Base-by-base conservation (phyloP, 1,284 basidiomycete genomes). In the Termitomyces sp. region DNA sequence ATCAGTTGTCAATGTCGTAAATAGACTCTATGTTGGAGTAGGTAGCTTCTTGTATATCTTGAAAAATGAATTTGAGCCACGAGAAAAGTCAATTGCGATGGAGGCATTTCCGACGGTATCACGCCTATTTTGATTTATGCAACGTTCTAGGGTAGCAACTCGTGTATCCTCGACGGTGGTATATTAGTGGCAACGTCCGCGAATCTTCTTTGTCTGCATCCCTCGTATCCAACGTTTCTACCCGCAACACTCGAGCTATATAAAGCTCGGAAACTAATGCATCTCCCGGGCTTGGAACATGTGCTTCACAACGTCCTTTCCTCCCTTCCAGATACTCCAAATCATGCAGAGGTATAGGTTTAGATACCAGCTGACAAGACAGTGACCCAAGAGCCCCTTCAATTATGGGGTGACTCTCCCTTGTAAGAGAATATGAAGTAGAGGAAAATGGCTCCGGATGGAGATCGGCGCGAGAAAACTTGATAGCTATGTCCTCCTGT, bases 221-320 rank as follows among this genome's bases (percentile, higher is more conserved):
- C n/a, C 52, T 50, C 53, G 41, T 40, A 28, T 61, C 57, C 54
- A 67, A 50, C 34, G 61, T 61, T 60, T 78, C 77, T 19, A 79
- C 71, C 39, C 72, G 67, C 40, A 68, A 58, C 28, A 79, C 75
- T 45, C 67, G 66, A 33, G 75, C 77, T 58, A 79, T 73, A 58
- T 76, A 79, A 17, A 79, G 65, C 62, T 76, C 73, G 1, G 77
- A 79, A n/a, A 67, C 64, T 19, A 67, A 67, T 19, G 52, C 57
- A 12, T 34, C 52, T 17, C 54, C 54, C 15, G 48, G 33, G 28
- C 40, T 48, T 12, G 17, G 34, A 28, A 46, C 34, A 26, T 43
- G 47, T 21, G 30, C 39, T 48, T 30, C 51, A 13, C 40, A 38
- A 26, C 41, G 30, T 31, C 53, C 53, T 40, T 39, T 41, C n/a